phyloP scores from a whole-genome alignment of 2,329 filamentous ascomycete genomes.

The Ciborinia camelliae region DNA sequence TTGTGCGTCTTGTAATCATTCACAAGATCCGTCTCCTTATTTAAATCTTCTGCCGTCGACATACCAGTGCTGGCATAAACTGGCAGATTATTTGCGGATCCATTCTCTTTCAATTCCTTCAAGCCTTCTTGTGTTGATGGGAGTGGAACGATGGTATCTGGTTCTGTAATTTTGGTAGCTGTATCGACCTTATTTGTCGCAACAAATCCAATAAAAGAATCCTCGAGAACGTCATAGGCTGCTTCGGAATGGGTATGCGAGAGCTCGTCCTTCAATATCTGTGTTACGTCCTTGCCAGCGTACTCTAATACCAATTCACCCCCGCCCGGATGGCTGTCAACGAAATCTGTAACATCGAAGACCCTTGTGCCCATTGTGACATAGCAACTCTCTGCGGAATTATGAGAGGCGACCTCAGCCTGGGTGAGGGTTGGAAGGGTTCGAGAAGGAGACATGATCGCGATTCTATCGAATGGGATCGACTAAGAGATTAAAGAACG shows the following conservation, averaged over 20 bases:
- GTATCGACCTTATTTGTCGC: conserved; percentile 48
- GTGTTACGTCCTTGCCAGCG: conserved; percentile 78
- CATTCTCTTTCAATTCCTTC: conserved; percentile 44
- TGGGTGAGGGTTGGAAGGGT: conserved; percentile 80
- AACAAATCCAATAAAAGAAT: conserved; percentile 80
- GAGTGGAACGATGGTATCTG: conserved; percentile 48
- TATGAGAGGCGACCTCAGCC: conserved; percentile 78
- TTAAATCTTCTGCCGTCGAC: conserved; percentile 83
- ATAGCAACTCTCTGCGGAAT: conserved; percentile 80
- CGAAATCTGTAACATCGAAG: conserved; percentile 90
- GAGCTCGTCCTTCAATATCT: conserved; percentile 75
- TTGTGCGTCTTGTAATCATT: conserved; percentile 86
- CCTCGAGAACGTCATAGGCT: conserved; percentile 93
- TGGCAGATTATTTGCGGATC: conserved; percentile 36
- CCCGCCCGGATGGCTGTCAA: conserved; percentile 88
- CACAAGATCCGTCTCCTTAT: conserved; percentile 72
- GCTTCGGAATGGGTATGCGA: conserved; percentile 87
- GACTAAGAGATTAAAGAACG: background rate
- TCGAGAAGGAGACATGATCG: conserved; percentile 66
- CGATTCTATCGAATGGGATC: background rate
- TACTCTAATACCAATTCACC: conserved; percentile 85
- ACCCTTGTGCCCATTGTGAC: conserved; percentile 87
- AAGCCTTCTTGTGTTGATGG: conserved; percentile 48
- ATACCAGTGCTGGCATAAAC: conserved; percentile 72
- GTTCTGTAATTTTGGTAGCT: conserved; percentile 39